phyloP scores from a whole-genome alignment of 306 rosid genomes.

The Castanopsis chinensis region DNA sequence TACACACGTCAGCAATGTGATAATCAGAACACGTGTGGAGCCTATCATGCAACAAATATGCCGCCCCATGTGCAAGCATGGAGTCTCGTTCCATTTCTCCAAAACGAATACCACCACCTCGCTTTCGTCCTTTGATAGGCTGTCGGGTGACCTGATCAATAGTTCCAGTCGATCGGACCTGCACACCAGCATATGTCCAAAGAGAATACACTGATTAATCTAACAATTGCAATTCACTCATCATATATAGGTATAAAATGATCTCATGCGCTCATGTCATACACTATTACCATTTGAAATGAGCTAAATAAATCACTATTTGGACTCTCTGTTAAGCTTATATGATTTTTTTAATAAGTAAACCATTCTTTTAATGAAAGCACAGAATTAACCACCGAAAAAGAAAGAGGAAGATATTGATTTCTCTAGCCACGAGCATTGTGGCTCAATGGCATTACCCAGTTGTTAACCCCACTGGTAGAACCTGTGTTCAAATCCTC shows the following conservation, averaged over 20 bases:
- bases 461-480: too few relatives aligned
- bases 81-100: conserved; percentile 99
- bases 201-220: conserved; percentile 8
- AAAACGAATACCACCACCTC: conserved; percentile 95
- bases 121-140: conserved; percentile 86
- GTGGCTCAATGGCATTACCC: too few relatives aligned
- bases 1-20: conserved; percentile 90
- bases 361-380: background rate
- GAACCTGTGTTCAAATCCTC: too few relatives aligned
- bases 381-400: background rate
- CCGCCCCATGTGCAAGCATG: conserved; percentile 95
- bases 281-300: background rate
- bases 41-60: conserved; percentile 87
- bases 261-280: background rate
- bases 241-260: background rate
- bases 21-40: conserved; percentile 89
- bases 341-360: too few relatives aligned
- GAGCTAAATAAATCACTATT: too few relatives aligned
- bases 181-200: conserved; percentile 5
- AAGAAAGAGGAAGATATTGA: background rate
- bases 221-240: background rate
- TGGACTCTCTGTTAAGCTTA: too few relatives aligned
- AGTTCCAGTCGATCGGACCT: conserved; percentile 94
- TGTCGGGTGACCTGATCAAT: conserved; percentile 78
- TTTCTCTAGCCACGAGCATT: background rate